These are phyloP conservation scores for Trichosporon sp. DNA, from an alignment of 1,284 basidiomycete genomes.

Conservation along the genomic window DNA sequence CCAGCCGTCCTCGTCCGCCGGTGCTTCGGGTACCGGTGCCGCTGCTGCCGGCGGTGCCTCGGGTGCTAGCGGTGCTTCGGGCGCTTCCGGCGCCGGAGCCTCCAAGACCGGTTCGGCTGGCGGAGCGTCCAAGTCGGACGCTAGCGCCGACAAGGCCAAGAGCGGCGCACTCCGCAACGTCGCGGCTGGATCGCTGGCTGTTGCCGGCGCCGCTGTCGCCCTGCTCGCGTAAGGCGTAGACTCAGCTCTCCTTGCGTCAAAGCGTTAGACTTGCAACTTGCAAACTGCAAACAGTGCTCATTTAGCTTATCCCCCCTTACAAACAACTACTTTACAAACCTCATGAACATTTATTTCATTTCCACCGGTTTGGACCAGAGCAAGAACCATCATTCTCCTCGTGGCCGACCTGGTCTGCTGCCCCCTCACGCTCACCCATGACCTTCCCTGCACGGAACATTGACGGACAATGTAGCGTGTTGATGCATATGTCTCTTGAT, in stretches of 20 bases:
- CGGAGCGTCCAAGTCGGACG: neutral
- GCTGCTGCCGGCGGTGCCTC: neutral
- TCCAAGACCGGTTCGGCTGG: neutral
- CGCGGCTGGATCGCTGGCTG: constrained; percentile 1
- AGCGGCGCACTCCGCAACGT: neutral
- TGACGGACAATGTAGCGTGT: neutral
- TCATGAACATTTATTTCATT: neutral
- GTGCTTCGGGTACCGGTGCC: neutral
- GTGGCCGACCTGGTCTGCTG: too few relatives aligned
- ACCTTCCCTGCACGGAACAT: neutral
- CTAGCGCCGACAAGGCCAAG: neutral
- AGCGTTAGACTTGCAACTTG: too few relatives aligned
- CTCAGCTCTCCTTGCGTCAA: too few relatives aligned
- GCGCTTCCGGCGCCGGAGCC: neutral
- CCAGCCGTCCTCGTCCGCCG: neutral
- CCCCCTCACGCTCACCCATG: too few relatives aligned
- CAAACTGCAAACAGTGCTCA: too few relatives aligned
- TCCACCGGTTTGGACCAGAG: too few relatives aligned
- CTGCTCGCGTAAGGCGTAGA: constrained; percentile 6
- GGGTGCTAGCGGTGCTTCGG: neutral
- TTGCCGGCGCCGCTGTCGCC: neutral
- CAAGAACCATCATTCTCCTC: too few relatives aligned
- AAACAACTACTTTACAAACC: too few relatives aligned
- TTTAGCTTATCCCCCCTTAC: too few relatives aligned
- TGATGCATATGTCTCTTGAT: neutral